Base-by-base conservation (phyloP, 2,329 filamentous ascomycete genomes). In the Nannizziopsis barbatae region DNA sequence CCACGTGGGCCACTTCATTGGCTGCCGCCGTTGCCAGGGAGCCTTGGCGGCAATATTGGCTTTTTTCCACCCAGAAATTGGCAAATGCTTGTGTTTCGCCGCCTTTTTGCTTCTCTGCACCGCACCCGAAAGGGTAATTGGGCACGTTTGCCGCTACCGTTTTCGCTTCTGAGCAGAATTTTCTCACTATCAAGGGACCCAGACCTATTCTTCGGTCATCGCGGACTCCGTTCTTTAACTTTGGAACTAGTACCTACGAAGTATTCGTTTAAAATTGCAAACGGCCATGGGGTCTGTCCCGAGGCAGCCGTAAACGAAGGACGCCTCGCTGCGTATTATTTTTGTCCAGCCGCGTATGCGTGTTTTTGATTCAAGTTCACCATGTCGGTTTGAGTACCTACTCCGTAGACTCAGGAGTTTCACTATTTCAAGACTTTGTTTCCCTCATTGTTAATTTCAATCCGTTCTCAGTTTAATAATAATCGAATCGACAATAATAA, bases 1-100 rank as follows among this genome's bases (percentile, higher is more conserved):
- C 9, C 45, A 47, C 45, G 45, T 47, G 45, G 45, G 27, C 38
- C 2, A 17, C 27, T 14, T 30, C 2, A 27, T 14, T 47, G 38
- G 45, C 30, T 36, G 37, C 37, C 10, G 4, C 17, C 27, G 30
- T 33, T 8, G 10, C 42, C 35, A 32, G 37, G 27, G 36, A 42
- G 31, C 37, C 45, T 47, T 47, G 15, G 32, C 27, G 5, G 22
- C 9, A 22, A 42, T n/a, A 8, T 42, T 32, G 20, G 11, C 14
- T 12, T 40, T 40, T 40, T 40, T 15, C 35, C 22, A 27, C 22
- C 22, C 22, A 27, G 22, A 27, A 27, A 27, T 17, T 37, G 17
- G 35, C 35, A 17, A 17, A 17, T 37, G 35, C n/a, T 37, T 9
- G n/a, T 17, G 9, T 8, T 17, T 37, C 17, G 35, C 11, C 11